Percentiles rank a stretch among this genome's conserved stretches.
These are phyloP conservation scores for Candida golubevii DNA, from an alignment of 805 yeast species.

Conservation along the genomic window DNA sequence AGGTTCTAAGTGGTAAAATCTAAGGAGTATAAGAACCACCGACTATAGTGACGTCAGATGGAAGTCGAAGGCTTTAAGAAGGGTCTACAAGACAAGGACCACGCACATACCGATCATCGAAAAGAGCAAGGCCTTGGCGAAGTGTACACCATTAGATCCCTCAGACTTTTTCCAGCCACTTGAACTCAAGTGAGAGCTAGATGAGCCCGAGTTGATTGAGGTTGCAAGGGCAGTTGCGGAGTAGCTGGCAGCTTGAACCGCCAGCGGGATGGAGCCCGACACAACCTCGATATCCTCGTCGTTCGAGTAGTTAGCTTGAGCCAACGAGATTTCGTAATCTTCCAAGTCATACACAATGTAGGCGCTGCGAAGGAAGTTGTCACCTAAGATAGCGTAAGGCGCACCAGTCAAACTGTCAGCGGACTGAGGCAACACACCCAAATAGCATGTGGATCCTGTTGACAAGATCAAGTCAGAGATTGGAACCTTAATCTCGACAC, in stretches of 20 bases:
- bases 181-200: constrained; percentile 2
- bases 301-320: constrained; percentile 30
- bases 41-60: too few relatives aligned
- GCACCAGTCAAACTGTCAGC: constrained; percentile 46
- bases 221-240: constrained; percentile 31
- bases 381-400: constrained; percentile 53
- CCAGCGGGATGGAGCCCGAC: constrained; percentile 46
- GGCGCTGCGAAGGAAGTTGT: constrained; percentile 57
- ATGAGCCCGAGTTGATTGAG: constrained; percentile 1
- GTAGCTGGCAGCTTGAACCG: constrained; percentile 43
- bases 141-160: not conserved
- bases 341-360: constrained; percentile 65
- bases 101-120: constrained; percentile 1
- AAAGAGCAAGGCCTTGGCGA: constrained; percentile 1
- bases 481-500: constrained; percentile 51
- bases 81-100: not conserved
- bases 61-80: too few relatives aligned
- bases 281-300: constrained; percentile 45
- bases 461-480: constrained; percentile 25
- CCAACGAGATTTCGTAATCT: constrained; percentile 52
- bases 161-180: constrained; percentile 3
- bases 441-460: constrained; percentile 19
- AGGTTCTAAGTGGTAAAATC: not conserved
- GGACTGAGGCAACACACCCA: constrained; percentile 24
- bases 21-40: not conserved